These are phyloP conservation scores for Ogataea parapolymorpha DNA, from an alignment of 805 yeast species.

Conservation along the genomic window DNA sequence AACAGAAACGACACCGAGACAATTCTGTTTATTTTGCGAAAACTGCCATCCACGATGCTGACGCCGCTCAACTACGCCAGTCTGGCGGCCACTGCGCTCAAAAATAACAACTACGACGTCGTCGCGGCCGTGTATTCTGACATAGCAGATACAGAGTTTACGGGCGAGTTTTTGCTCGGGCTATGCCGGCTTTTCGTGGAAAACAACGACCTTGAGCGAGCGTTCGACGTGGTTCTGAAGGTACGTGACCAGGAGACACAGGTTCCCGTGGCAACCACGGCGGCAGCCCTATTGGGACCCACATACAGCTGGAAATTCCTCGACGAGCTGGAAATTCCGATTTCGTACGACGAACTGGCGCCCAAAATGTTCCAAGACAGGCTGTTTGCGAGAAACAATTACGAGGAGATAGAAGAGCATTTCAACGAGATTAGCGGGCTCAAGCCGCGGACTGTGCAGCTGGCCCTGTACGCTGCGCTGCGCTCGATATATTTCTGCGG, in stretches of 20 bases:
- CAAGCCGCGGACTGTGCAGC: conserved; percentile 6
- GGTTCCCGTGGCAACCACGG: conserved; percentile 4
- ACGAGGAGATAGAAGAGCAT: conserved; percentile 2
- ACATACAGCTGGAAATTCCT: conserved; percentile 9
- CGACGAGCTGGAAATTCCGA: background rate
- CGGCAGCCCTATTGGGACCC: conserved; percentile 10
- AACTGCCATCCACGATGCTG: conserved; percentile 1
- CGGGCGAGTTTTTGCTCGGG: conserved; percentile 1
- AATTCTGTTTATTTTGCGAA: conserved; percentile 11
- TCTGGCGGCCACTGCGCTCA: conserved; percentile 14
- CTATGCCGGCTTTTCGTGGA: conserved; percentile 10
- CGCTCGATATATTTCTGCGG: conserved; percentile 15
- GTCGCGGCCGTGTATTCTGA: conserved; percentile 2
- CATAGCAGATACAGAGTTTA: conserved; percentile 3
- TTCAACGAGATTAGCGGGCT: conserved; percentile 3
- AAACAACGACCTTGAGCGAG: conserved; percentile 8
- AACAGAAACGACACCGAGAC: conserved; percentile 21
- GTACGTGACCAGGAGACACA: conserved; percentile 6
- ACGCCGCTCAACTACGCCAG: conserved; percentile 11
- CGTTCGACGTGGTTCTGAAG: conserved; percentile 8
- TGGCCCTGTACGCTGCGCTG: conserved; percentile 19
- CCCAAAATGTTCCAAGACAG: conserved; percentile 4
- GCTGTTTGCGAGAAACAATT: conserved; percentile 8
- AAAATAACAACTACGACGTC: conserved; percentile 3
- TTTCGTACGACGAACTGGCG: background rate